Conservation (phyloP, 1,284 basidiomycete species). For the Anthracocystis walkeri region DNA sequence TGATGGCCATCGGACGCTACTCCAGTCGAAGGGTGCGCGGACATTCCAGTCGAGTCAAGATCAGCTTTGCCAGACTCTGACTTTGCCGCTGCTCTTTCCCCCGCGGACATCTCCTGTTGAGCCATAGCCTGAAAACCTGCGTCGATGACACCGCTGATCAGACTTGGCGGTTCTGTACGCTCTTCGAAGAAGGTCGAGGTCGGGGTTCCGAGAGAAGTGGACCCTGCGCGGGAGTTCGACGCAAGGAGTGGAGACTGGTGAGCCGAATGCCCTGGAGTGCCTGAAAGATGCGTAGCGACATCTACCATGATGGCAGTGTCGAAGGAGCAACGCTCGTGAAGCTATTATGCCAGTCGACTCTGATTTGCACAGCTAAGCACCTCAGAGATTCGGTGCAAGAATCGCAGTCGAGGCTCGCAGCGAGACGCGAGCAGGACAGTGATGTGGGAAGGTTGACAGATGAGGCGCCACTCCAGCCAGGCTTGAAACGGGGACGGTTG, state of each 20-base stretch:
- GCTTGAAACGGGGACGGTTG: not conserved
- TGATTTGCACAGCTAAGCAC: not conserved
- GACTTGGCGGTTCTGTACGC: not conserved
- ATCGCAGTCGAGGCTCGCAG: not conserved
- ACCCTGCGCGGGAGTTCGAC: not conserved
- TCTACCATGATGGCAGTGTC: constrained; percentile 5
- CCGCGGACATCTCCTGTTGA: not conserved
- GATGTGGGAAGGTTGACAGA: not conserved
- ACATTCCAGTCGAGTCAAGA: not conserved
- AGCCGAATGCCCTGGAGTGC: not conserved
- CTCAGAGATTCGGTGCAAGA: not conserved
- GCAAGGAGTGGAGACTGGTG: not conserved
- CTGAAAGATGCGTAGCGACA: constrained; percentile 28
- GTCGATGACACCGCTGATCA: not conserved
- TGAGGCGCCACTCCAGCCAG: not conserved
- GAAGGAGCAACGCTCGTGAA: not conserved
- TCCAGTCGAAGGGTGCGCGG: not conserved
- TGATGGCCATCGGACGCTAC: not conserved
- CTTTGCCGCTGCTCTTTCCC: not conserved
- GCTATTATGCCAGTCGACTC: not conserved
- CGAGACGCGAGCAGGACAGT: not conserved
- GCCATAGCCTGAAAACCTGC: not conserved
- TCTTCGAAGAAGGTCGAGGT: not conserved
- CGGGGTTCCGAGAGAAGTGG: not conserved
- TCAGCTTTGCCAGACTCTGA: not conserved